These are phyloP conservation scores for Brasilioporus rufonigricans DNA, from an alignment of 768 basidiomycete genomes.

Conservation along the genomic window DNA sequence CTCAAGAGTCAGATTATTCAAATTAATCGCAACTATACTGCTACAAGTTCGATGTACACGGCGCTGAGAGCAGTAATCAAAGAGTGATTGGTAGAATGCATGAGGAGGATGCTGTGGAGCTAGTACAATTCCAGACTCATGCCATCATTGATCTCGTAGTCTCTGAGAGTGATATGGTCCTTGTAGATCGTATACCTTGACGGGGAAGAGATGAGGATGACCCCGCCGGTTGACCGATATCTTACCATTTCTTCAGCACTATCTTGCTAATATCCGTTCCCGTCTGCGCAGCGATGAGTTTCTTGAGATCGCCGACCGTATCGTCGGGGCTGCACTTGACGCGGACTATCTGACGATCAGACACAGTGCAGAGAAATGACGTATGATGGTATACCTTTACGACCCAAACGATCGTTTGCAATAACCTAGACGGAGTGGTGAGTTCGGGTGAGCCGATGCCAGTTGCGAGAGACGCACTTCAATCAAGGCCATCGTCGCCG, in stretches of 20 bases:
- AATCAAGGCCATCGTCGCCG: conserved; percentile 50
- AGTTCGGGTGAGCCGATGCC: neutral
- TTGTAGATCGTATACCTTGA: conserved; percentile 92
- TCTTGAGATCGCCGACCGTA: conserved; percentile 96
- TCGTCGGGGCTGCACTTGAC: conserved; percentile 96
- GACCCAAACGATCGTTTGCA: conserved; percentile 92
- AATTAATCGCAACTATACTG: conserved; percentile 11
- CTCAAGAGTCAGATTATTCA: neutral
- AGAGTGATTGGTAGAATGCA: neutral
- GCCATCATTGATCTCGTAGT: conserved; percentile 92
- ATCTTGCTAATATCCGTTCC: conserved; percentile 88
- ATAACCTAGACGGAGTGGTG: conserved; percentile 59
- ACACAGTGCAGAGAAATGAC: neutral
- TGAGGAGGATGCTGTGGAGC: neutral
- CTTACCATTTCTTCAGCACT: conserved; percentile 94
- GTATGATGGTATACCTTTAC: conserved; percentile 63
- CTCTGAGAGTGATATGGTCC: conserved; percentile 90
- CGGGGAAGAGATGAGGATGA: neutral
- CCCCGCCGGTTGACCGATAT: neutral
- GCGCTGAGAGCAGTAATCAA: neutral
- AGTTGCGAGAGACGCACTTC: conserved; percentile 37
- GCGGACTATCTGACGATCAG: conserved; percentile 57
- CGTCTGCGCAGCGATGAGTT: conserved; percentile 93
- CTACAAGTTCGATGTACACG: conserved; percentile 14
- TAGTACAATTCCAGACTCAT: conserved; percentile 95